Conservation (phyloP, 2,329 filamentous ascomycete genomes). For the Blastomyces parvus region DNA sequence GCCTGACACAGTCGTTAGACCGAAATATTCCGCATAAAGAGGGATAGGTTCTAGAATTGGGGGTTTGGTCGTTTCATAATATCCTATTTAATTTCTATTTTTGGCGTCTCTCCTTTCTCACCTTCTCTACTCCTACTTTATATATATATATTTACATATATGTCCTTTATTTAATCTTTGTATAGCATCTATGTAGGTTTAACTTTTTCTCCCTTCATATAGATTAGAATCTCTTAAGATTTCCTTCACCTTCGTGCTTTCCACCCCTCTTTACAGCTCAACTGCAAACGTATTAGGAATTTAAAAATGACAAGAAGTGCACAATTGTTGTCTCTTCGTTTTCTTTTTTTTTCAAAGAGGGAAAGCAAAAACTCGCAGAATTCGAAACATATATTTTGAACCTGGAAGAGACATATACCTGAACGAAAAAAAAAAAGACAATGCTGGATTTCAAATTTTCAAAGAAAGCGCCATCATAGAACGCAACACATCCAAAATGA, state of each 20-base stretch:
- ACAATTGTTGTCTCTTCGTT: not conserved
- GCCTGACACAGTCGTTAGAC: constrained; percentile 19
- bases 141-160: no score
- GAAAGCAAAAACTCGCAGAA: not conserved
- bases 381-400: not conserved
- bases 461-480: not conserved
- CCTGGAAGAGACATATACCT: not conserved
- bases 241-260: not conserved
- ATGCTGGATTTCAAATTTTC: not conserved
- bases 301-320: not conserved
- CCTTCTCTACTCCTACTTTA: no score
- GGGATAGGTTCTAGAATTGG: not conserved
- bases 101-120: no score
- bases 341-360: not conserved
- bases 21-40: constrained; percentile 4
- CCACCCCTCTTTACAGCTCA: not conserved
- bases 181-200: not conserved
- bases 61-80: not conserved
- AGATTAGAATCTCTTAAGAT: not conserved
- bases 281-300: not conserved
- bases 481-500: not conserved
- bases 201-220: not conserved
- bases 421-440: not conserved
- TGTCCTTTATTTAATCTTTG: no score
- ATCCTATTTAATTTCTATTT: not conserved